These are phyloP conservation scores for Fraxinus platypoda DNA, from an alignment of 305 asterid species.

Conservation along the genomic window DNA sequence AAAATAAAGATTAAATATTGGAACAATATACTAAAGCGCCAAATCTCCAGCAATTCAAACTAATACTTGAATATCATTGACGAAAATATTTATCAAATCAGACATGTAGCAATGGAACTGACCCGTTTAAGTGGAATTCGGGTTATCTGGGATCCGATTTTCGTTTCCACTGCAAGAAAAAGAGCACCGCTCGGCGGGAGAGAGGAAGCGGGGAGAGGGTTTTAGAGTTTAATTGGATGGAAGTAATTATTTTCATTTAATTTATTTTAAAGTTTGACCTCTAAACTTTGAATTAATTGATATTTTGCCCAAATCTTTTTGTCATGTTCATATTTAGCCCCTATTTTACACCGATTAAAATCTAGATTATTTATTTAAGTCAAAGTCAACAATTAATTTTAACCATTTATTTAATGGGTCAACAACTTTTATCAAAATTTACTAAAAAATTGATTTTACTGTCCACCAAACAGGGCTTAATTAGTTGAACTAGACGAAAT, in stretches of 20 bases:
- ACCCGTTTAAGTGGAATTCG: constrained; percentile 17
- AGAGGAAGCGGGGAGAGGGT: constrained; percentile 22
- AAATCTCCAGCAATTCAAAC: not conserved
- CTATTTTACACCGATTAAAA: not conserved
- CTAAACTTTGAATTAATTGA: not conserved
- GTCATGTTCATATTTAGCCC: not conserved
- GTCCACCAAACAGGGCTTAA: not conserved
- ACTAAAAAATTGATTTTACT: too few relatives aligned
- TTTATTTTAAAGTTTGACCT: not conserved
- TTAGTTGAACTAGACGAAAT: not conserved
- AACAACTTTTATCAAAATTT: too few relatives aligned
- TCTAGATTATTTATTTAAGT: too few relatives aligned
- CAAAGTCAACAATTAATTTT: not conserved
- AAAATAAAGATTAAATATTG: not conserved
- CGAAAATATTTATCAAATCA: not conserved
- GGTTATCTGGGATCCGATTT: constrained; percentile 4
- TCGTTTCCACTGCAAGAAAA: not conserved
- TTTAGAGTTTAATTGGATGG: constrained; percentile 8
- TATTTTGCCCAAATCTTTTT: not conserved
- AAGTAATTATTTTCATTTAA: not conserved
- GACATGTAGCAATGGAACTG: not conserved
- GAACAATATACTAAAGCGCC: not conserved
- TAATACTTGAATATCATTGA: not conserved
- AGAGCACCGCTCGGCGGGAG: constrained; percentile 23
- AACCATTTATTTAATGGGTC: too few relatives aligned